Base-by-base conservation (phyloP, 179 eudicot species). In the Sideroxylon spinosum region DNA sequence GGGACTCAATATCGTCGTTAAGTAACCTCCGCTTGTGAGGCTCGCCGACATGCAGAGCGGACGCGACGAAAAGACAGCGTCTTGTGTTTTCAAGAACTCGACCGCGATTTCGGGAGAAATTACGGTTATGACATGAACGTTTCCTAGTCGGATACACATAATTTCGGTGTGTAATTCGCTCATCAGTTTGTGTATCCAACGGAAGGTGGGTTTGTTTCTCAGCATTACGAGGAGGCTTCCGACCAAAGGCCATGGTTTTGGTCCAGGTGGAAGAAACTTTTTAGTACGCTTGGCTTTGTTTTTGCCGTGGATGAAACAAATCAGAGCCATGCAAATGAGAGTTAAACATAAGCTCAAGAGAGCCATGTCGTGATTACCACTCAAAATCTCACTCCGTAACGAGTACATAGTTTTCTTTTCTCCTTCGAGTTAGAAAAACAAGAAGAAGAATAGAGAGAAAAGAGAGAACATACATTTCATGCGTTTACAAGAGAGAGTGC, bases 161-260 rank as follows among this genome's bases (percentile, higher is more conserved):
- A 86, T 83, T 9, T 83, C 79, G 0, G 71, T 23, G 2, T 79
- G 70, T 81, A 81, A 25, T 13, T 71, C 71, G 6, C 73, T 70
- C 88, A 86, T 86, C 22, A 71, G 17, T 32, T 74, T 57, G 79
- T 76, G 81, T 46, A 83, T 76, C 88, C 85, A 86, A 1, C 76
- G 74, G n/a, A 76, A 83, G 0, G 76, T 11, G 1, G 85, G 88
- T 74, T 76, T 78, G 48, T 83, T 83, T 22, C 0, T 56, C 0
- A 78, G 25, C 75, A 83, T 12, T 50, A 69, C 55, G 0, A 77
- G 82, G 14, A 83, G 49, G 81, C 77, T 62, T 10, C 88, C 83
- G 9, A 81, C 3, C 2, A 86, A 7, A 0, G 86, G 88, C 71
- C 59, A 75, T n/a, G 83, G 61, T 19, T 11, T 72, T 3, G 86